Evolutionary conservation across 192 early-diverging fungal genomes (phyloP).

Genomic region (Mortierella hygrophila): DNA sequence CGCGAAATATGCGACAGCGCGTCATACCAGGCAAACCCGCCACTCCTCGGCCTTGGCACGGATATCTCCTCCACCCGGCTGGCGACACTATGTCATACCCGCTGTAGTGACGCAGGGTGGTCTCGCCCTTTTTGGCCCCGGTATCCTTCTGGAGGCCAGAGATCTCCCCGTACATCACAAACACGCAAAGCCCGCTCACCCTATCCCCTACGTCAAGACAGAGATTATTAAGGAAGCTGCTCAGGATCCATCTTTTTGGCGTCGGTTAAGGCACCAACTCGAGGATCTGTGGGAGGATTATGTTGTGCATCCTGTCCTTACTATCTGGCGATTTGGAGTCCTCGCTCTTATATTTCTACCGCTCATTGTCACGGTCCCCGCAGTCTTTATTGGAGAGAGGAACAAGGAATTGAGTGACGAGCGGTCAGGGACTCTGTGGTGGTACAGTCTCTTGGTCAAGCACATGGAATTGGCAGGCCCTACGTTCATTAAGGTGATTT

Average conservation of each 20-base stretch:
- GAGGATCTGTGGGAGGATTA: conserved; percentile 59
- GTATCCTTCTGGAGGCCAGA: conserved; percentile 35
- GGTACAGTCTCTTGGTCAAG: conserved; percentile 83
- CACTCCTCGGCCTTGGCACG: neutral
- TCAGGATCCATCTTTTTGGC: conserved; percentile 29
- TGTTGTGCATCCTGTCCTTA: conserved; percentile 66
- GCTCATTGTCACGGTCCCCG: conserved; percentile 69
- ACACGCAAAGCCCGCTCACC: neutral
- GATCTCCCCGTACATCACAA: conserved; percentile 10
- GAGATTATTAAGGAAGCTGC: conserved; percentile 22
- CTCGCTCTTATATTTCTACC: conserved; percentile 81
- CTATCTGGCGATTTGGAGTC: conserved; percentile 69
- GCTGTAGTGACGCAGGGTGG: conserved; percentile 37
- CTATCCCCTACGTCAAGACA: conserved; percentile 34
- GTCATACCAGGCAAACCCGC: neutral
- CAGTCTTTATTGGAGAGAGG: conserved; percentile 66
- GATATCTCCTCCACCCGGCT: neutral
- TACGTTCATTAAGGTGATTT: conserved; percentile 91
- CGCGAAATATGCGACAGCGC: neutral
- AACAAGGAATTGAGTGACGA: conserved; percentile 62
- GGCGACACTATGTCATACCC: conserved; percentile 40
- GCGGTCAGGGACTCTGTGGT: conserved; percentile 79
- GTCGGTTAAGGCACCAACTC: conserved; percentile 32
- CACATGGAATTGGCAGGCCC: conserved; percentile 92
- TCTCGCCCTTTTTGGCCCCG: neutral